Evolutionary conservation across 495 filamentous ascomycete species (phyloP).

Genomic region (Neohortaea acidophila): DNA sequence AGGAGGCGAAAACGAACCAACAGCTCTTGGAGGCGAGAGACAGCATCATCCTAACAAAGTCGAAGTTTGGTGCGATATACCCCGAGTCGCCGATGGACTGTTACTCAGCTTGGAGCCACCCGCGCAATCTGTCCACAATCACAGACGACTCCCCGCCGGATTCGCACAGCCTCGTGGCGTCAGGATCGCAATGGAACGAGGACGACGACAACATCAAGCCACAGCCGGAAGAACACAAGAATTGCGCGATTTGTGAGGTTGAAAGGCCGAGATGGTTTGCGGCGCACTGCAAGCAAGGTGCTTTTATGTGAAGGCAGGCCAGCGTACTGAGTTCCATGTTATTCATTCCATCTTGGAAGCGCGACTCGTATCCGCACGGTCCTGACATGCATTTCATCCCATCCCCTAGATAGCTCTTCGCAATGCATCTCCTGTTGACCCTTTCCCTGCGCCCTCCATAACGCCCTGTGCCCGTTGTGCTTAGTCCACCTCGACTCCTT

Average conservation of each 20-base stretch:
- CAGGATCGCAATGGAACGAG: background rate
- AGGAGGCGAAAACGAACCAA: conserved; percentile 7
- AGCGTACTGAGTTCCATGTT: too few species aligned
- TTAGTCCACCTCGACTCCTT: conserved; percentile 56
- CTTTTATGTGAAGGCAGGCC: background rate
- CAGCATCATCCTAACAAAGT: conserved; percentile 6
- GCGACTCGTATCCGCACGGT: too few species aligned
- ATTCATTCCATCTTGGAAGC: too few species aligned
- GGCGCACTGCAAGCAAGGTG: conserved; percentile 3
- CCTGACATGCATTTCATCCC: too few species aligned
- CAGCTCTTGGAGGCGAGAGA: conserved; percentile 5
- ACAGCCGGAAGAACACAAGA: background rate
- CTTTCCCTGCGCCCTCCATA: conserved; percentile 5
- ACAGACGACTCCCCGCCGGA: conserved; percentile 9
- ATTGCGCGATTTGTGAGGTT: conserved; percentile 1
- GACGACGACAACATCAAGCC: background rate
- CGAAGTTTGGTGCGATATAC: conserved; percentile 5
- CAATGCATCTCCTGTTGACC: too few species aligned
- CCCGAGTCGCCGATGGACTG: background rate
- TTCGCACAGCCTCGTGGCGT: background rate
- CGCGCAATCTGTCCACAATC: conserved; percentile 3
- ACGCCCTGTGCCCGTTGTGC: background rate
- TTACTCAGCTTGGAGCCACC: conserved; percentile 1
- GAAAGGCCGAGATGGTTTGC: conserved; percentile 5
- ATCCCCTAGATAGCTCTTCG: too few species aligned